Evolutionary conservation across 1,284 basidiomycete genomes (phyloP), one percentile per base, ranked within the genome.

Genomic region (Phellopilus nigrolimitatus): DNA sequence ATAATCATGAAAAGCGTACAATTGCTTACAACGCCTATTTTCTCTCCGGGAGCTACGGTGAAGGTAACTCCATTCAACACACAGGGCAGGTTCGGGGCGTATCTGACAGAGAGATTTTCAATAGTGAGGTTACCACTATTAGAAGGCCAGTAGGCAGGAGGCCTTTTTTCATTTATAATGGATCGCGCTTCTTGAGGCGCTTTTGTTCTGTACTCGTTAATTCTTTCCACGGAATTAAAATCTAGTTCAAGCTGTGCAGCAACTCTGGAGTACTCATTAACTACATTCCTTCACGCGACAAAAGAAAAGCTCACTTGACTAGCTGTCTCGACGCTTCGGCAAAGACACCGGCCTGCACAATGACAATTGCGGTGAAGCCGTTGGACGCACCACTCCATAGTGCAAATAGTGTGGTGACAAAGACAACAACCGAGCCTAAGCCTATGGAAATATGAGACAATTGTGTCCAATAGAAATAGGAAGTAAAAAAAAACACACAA

Each of bases 171-270:
- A 19, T 75, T 67, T 37, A 82, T 72, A 38, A 80, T 67, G 0
- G 84, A 75, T n/a, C 88, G 83, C 0, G 88, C 83, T 66, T 94
- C 91, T 63, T 90, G 85, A 3, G 84, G 79, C 10, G 91, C 74
- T 30, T 79, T 73, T 8, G 92, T n/a, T n/a, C n/a, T 73, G 62
- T 92, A 94, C 64, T 93, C 90, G 13, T 84, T 77, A 9, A 93
- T 82, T 53, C 91, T 80, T 64, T 95, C 91, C 4, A 94, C 82
- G 19, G 84, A 82, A 65, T 82, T 84, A 68, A 90, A 88, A 66
- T 87, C 82, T 12, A 86, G 71, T 61, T 86, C 84, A 0, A 86
- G 64, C 60, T 85, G 83, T 1, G 82, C 81, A 21, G 76, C 73
- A 7, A 84, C 80, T 57, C 78, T 80, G 57, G 10, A 15, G 37